Base-by-base conservation (phyloP, 78 protist genomes). In the Dictyostelium brefeldianum region DNA sequence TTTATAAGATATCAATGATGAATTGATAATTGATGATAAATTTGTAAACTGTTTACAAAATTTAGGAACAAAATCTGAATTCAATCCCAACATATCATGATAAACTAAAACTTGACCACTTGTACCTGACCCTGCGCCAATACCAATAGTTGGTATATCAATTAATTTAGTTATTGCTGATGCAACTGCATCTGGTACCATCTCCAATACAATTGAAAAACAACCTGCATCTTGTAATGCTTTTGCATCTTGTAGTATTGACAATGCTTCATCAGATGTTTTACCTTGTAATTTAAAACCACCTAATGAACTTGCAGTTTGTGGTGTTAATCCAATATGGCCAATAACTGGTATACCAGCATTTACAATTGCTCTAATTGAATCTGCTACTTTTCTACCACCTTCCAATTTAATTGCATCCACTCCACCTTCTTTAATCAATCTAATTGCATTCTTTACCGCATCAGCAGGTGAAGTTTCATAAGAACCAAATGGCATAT, bases 281-380 rank as follows among this genome's bases (percentile, higher is more conserved):
- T 85, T 89, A 27, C 97, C 99, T 41, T 97, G 98, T 3, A 96
- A 95, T 41, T 82, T 84, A 80, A 96, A 98, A 29, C 99, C 99
- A 12, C 98, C 98, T 10, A 97, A 74, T 18, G 96, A 48, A 15
- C 80, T 27, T 18, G 89, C 89, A 7, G 95, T 74, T 79, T 98
- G 99, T 4, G 99, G 99, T 15, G 98, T 97, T 12, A 98, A 74
- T 5, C 99, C 99, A 17, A 98, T 91, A 73, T 98, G 99, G 4
- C 98, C 99, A 89, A 96, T 46, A 5, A 98, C 99, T 3, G 97
- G 96, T 10, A 98, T 75, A 29, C 99, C 99, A 7, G 98, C 97
- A 14, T 59, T 10, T 25, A 89, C 94, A 17, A 98, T 97, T 20
- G 82, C 65, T 5, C 31, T 14, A 31, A 90, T 94, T 7, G 25